Evolutionary conservation across 371 early-diverging fungal genomes (phyloP).

Genomic region (Homolaphlyctis polyrhiza): DNA sequence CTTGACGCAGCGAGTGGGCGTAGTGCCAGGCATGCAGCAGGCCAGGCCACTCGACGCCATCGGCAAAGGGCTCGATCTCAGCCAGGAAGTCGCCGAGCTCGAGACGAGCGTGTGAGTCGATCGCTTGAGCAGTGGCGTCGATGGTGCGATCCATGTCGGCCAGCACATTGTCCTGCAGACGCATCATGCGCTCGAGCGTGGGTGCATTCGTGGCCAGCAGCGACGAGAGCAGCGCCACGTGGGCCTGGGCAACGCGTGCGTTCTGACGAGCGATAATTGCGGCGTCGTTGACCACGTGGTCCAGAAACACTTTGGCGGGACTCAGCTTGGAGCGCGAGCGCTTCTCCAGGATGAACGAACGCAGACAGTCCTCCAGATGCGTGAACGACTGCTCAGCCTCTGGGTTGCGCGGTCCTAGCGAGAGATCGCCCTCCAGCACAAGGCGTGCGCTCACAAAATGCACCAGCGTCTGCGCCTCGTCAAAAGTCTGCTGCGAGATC

Average conservation of each 20-base stretch:
- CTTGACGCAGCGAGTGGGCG: slow-evolving; percentile 56
- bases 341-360: slow-evolving; percentile 91
- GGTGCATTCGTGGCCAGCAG: slow-evolving; percentile 31
- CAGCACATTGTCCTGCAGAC: slow-evolving; percentile 49
- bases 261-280: slow-evolving; percentile 43
- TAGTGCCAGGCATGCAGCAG: slow-evolving; percentile 78
- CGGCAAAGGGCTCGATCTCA: slow-evolving; percentile 55
- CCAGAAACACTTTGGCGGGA: slow-evolving; percentile 87
- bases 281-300: slow-evolving; percentile 56
- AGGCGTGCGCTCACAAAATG: slow-evolving; percentile 90
- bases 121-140: slow-evolving; percentile 53
- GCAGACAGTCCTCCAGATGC: slow-evolving; percentile 76
- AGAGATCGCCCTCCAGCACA: slow-evolving; percentile 24
- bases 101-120: slow-evolving; percentile 48
- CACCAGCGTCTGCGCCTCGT: slow-evolving; percentile 84
- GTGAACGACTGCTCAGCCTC: slow-evolving; percentile 51
- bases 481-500: slow-evolving; percentile 88
- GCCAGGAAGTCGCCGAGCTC: slow-evolving; percentile 56
- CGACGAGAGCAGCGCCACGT: slow-evolving; percentile 31
- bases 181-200: slow-evolving; percentile 29
- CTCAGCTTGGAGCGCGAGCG: slow-evolving; percentile 89
- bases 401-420: not conserved
- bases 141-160: slow-evolving; percentile 64
- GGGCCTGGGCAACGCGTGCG: slow-evolving; percentile 22
- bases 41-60: slow-evolving; percentile 73